Evolutionary conservation across 306 rosid genomes (phyloP), one percentile per base, ranked within the genome.

Genomic region (Quercus rubra): DNA sequence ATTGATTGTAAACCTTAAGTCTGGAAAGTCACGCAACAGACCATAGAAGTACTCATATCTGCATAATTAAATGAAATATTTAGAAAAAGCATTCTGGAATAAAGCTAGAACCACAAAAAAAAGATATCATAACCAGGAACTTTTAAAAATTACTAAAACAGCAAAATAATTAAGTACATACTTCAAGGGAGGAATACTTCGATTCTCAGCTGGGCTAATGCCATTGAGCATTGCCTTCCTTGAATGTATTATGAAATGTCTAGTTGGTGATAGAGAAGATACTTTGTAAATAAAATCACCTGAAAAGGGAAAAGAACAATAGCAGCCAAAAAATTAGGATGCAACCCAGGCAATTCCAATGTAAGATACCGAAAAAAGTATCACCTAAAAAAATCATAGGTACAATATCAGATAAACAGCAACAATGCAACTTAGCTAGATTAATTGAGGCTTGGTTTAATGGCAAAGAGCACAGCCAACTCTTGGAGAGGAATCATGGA

Each of bases 201-300:
- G 92, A 91, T 95, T 95, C 86, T 95, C 99, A 85, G 99, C 94
- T 33, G 99, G 99, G 82, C 88, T 95, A 63, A 95, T 84, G 85
- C 99, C 99, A 76, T 91, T 95, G 57, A 95, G 94, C 77, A 95
- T 85, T 70, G 98, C 99, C 84, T 93, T 95, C 80, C 99, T 91
- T 6, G 99, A 95, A 84, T 95, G 99, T 66, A 95, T 87, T 70
- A 93, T 77, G 63, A 95, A 95, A 86, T 95, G 99, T 88, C 86
- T 91, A 57, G 98, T 74, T 77, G 99, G 99, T 62, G 99, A 95
- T 72, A 74, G 77, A 79, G 99, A 92, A 81, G 99, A 93, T 79
- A 95, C 99, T 90, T 90, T 91, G 92, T 95, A 91, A 79, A 95
- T 79, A 79, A 95, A 95, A 83, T 93, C 99, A 88, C 99, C 99